A percentile compares a stretch with the other conserved stretches of the same genome.
Conservation (phyloP, 768 basidiomycete species). For the Auricularia sp. region DNA sequence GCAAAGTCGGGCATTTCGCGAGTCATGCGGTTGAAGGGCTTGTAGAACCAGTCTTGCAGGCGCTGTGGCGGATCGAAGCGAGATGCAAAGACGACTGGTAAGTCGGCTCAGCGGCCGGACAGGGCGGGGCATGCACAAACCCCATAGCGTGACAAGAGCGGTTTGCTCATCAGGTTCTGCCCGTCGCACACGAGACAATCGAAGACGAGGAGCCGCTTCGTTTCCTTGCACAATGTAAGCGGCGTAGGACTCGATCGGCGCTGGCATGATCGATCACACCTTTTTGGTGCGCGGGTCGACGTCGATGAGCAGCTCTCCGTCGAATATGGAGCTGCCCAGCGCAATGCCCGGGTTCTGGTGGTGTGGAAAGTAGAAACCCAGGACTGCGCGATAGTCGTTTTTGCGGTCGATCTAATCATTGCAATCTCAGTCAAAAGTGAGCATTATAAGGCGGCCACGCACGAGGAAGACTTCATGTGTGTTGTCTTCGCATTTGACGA, state of each 20-base stretch:
- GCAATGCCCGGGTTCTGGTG: slow-evolving; percentile 60
- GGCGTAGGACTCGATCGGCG: slow-evolving; percentile 4
- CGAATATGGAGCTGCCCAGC: slow-evolving; percentile 72
- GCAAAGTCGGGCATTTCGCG: slow-evolving; percentile 59
- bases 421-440: neutral
- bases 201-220: slow-evolving; percentile 74
- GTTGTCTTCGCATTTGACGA: slow-evolving; percentile 34
- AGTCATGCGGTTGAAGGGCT: slow-evolving; percentile 66
- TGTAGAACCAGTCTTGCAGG: slow-evolving; percentile 71
- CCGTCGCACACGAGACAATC: slow-evolving; percentile 85
- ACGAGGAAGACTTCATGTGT: slow-evolving; percentile 65
- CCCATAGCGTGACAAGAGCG: slow-evolving; percentile 82
- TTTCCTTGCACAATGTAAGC: slow-evolving; percentile 45
- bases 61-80: slow-evolving; percentile 35
- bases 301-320: slow-evolving; percentile 92
- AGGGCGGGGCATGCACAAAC: slow-evolving; percentile 35
- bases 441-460: neutral
- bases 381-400: slow-evolving; percentile 67
- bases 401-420: slow-evolving; percentile 80
- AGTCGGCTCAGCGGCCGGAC: neutral
- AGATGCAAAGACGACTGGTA: neutral
- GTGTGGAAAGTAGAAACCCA: slow-evolving; percentile 83
- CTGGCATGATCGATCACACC: slow-evolving; percentile 32
- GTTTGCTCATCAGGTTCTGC: slow-evolving; percentile 75
- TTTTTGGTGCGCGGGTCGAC: slow-evolving; percentile 63